Evolutionary conservation across 805 yeast genomes (phyloP).

Genomic region (Teunomyces barrocoloradensis): DNA sequence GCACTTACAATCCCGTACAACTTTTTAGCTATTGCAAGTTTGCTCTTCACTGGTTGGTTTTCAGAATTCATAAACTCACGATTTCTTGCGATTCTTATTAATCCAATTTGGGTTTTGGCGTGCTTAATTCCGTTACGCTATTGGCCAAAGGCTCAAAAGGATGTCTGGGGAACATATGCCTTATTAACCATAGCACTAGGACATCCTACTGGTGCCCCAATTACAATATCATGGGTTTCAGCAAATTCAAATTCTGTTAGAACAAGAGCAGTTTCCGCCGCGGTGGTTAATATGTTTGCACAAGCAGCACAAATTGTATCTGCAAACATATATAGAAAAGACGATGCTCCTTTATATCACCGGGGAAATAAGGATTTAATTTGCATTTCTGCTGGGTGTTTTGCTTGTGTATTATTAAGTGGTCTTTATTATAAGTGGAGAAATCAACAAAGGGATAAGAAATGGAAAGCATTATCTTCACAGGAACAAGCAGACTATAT

Average conservation of each 20-base stretch:
- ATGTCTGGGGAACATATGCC: slow-evolving; percentile 44
- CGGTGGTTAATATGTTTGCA: slow-evolving; percentile 61
- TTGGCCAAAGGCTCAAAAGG: slow-evolving; percentile 40
- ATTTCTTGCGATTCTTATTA: slow-evolving; percentile 17
- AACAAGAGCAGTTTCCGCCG: slow-evolving; percentile 63
- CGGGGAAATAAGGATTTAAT: slow-evolving; percentile 51
- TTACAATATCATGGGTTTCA: slow-evolving; percentile 60
- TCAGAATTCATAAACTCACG: slow-evolving; percentile 23
- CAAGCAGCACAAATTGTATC: slow-evolving; percentile 57
- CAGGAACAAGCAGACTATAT: slow-evolving; percentile 53
- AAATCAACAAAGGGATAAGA: slow-evolving; percentile 41
- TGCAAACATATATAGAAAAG: slow-evolving; percentile 53
- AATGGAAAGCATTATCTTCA: slow-evolving; percentile 50
- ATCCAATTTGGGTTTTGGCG: slow-evolving; percentile 24
- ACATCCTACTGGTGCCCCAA: slow-evolving; percentile 51
- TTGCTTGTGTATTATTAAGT: slow-evolving; percentile 25
- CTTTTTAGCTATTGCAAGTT: slow-evolving; percentile 22
- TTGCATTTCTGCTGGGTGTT: slow-evolving; percentile 30
- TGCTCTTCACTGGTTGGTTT: slow-evolving; percentile 18
- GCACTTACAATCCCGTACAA: slow-evolving; percentile 52
- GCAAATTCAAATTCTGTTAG: slow-evolving; percentile 60
- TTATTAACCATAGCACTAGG: slow-evolving; percentile 38
- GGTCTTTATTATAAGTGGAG: slow-evolving; percentile 40
- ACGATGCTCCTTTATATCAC: slow-evolving; percentile 59
- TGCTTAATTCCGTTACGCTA: slow-evolving; percentile 36